Evolutionary conservation across 257 asterid genomes (phyloP), one percentile per base, ranked within the genome.

Genomic region (Cynanchum wilfordii): DNA sequence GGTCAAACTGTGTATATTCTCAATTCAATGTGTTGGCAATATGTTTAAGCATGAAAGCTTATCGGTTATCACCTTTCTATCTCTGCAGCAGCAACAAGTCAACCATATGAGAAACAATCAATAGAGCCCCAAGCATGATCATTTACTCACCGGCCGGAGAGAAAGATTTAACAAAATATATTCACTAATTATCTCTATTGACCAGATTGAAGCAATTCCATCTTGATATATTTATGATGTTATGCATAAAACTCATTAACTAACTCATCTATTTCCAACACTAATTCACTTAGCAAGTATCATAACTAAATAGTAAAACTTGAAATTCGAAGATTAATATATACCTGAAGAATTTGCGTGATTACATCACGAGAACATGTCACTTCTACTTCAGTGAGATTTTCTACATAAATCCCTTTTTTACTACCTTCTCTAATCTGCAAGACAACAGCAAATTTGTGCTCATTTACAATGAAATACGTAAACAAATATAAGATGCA

Each of bases 331-430:
- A 70, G 51, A 79, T 56, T 72, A 81, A 49, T 30, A 30, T 55
- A 68, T 78, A 92, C 99, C 95, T 91, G 97, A 85, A 92, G 87
- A 82, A 95, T 97, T 73, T 95, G 97, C 70, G 89, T 96, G 76
- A 95, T 85, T 77, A 90, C 96, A 67, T 92, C 99, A 66, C 99
- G 92, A 68, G 99, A 96, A 83, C 98, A 89, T 12, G 82, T 77
- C 75, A 90, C 97, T 84, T 95, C 99, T 50, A 95, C 82, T 84
- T 95, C 98, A 13, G 84, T 95, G 59, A 90, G 87, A 86, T 92
- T 90, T 79, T 95, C 99, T 10, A 95, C 98, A 83, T 95, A 87
- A 78, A 95, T 85, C 78, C 99, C 99, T 82, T 92, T 95, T 80
- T 89, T 89, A 42, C 78, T 85, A 82, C 92, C 99, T 84, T 95